Conservation (phyloP, 177 flowering plant species). For the Vitis hybrid region DNA sequence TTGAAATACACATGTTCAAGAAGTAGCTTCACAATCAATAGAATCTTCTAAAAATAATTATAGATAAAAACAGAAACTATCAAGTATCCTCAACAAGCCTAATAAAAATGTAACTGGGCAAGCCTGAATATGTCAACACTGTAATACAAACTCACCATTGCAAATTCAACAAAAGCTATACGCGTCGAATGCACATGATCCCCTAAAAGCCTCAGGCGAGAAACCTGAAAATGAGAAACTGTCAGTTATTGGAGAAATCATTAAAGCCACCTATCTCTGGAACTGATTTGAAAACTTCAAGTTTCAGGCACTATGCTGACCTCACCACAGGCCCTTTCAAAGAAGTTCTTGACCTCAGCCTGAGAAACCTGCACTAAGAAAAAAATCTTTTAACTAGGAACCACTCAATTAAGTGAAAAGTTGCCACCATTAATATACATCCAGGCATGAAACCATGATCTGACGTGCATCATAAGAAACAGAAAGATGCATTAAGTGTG, state of each 20-base stretch:
- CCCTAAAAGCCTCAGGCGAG: slow-evolving; percentile 74
- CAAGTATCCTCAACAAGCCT: not conserved
- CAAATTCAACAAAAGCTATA: slow-evolving; percentile 76
- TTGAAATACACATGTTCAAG: too few relatives aligned
- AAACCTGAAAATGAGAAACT: slow-evolving; percentile 41
- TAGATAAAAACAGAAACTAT: too few relatives aligned
- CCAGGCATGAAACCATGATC: too few relatives aligned
- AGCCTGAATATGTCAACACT: not conserved
- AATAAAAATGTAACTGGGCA: not conserved
- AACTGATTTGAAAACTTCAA: not conserved
- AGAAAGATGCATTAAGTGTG: too few relatives aligned
- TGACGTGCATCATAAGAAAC: too few relatives aligned
- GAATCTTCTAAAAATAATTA: too few relatives aligned
- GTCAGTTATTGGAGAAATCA: slow-evolving; percentile 11
- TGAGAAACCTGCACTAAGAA: slow-evolving; percentile 41
- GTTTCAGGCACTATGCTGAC: slow-evolving; percentile 16
- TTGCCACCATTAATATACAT: too few relatives aligned
- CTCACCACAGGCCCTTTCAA: slow-evolving; percentile 53
- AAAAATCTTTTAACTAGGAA: not conserved
- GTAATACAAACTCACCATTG: slow-evolving; percentile 36
- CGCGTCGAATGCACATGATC: slow-evolving; percentile 76
- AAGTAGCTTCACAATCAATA: too few relatives aligned
- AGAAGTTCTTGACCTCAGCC: slow-evolving; percentile 49
- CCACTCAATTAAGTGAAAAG: not conserved
- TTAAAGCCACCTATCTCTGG: not conserved